These are phyloP conservation scores for Torulaspora quercuum DNA, from an alignment of 805 yeast species.

Conservation along the genomic window DNA sequence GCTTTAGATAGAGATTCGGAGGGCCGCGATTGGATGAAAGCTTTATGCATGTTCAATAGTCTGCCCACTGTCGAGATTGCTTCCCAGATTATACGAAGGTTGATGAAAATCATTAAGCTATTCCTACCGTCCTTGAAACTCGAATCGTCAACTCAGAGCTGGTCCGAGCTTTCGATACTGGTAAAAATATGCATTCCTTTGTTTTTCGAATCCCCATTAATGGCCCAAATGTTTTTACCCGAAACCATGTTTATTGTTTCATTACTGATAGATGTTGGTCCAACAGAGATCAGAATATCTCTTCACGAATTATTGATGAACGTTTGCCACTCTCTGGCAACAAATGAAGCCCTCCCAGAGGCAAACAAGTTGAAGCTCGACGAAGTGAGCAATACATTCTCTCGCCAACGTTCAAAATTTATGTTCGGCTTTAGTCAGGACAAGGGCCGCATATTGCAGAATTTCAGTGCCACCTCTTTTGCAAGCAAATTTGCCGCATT, in stretches of 20 bases:
- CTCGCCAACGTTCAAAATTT: conserved; percentile 63
- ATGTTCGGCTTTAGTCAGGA: conserved; percentile 67
- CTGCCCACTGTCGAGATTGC: conserved; percentile 72
- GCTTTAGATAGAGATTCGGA: conserved; percentile 78
- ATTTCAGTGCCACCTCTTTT: conserved; percentile 39
- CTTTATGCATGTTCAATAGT: conserved; percentile 57
- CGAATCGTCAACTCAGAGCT: conserved; percentile 48
- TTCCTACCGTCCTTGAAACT: conserved; percentile 43
- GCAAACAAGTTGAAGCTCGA: conserved; percentile 43
- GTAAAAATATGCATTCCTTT: conserved; percentile 59
- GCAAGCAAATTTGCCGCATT: conserved; percentile 42
- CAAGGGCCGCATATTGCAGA: conserved; percentile 37
- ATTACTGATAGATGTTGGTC: conserved; percentile 50
- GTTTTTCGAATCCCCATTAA: conserved; percentile 64
- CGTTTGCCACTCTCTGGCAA: conserved; percentile 63
- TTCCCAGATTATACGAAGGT: conserved; percentile 55
- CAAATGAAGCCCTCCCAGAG: conserved; percentile 50
- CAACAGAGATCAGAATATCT: conserved; percentile 53
- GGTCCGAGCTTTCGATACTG: conserved; percentile 70
- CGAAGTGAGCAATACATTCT: conserved; percentile 40
- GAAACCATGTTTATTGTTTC: conserved; percentile 69
- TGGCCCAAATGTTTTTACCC: conserved; percentile 62
- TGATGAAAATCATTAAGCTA: conserved; percentile 52
- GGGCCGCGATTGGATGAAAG: conserved; percentile 62
- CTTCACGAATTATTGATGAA: conserved; percentile 62